Conservation (phyloP, 441 rosid genomes). For the Croton setiger region DNA sequence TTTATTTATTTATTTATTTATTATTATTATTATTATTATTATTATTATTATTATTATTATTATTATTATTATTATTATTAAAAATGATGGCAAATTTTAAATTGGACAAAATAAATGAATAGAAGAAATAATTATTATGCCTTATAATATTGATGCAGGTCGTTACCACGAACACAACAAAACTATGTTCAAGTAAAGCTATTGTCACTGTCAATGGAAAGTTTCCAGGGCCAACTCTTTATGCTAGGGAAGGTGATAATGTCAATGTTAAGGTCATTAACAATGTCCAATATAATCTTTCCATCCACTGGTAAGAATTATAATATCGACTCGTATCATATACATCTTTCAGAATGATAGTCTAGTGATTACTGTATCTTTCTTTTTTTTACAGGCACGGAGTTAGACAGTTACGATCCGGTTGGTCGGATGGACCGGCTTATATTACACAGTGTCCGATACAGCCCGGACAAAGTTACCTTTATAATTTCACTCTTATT, state of each 20-base stretch:
- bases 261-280: constrained; percentile 67
- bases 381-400: constrained; percentile 61
- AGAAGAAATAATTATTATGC: neutral
- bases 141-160: constrained; percentile 37
- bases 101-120: neutral
- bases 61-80: no score
- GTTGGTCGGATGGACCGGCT: constrained; percentile 97
- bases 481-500: constrained; percentile 73
- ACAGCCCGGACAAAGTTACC: constrained; percentile 59
- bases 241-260: constrained; percentile 77
- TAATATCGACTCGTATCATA: neutral
- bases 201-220: constrained; percentile 65
- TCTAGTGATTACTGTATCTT: no score
- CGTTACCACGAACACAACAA: constrained; percentile 54
- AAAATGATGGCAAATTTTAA: neutral
- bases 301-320: constrained; percentile 60
- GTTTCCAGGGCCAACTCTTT: constrained; percentile 84
- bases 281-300: constrained; percentile 63
- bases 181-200: constrained; percentile 66
- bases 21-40: no score
- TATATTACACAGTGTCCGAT: constrained; percentile 86
- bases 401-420: constrained; percentile 61
- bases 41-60: no score
- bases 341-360: no score
- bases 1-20: no score